These are phyloP conservation scores for Triticum monococcum DNA, from an alignment of 176 grass and related monocot genomes.

Conservation along the genomic window DNA sequence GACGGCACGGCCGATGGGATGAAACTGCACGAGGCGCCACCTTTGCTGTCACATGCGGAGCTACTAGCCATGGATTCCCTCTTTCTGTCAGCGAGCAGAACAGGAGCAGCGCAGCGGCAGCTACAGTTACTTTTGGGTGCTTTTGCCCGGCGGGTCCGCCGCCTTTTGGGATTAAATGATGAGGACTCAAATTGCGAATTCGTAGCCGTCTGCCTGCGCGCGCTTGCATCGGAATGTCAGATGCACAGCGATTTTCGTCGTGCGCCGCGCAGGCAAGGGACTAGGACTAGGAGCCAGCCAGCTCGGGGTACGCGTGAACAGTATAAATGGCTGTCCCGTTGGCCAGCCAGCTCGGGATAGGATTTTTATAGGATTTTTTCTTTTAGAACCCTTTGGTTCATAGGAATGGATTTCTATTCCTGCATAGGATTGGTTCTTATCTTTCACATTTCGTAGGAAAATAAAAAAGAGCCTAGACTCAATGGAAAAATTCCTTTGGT, in stretches of 20 bases:
- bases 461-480: too few species aligned
- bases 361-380: too few species aligned
- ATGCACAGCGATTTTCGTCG: background rate
- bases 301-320: too few species aligned
- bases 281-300: too few species aligned
- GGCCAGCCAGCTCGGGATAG: too few species aligned
- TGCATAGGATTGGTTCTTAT: too few species aligned
- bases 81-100: background rate
- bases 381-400: too few species aligned
- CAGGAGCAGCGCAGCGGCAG: background rate
- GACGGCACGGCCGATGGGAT: constrained; percentile 5
- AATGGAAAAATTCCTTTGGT: too few species aligned
- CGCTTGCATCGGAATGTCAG: background rate
- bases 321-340: too few species aligned
- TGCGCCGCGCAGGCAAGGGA: too few species aligned
- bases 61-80: background rate
- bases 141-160: background rate
- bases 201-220: background rate
- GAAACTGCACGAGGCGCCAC: background rate
- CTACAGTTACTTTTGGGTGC: background rate
- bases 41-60: constrained; percentile 26
- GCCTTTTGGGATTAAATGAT: constrained; percentile 44
- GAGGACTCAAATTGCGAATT: constrained; percentile 5
- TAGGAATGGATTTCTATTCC: too few species aligned
- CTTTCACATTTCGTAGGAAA: too few species aligned